Evolutionary conservation across 225 moss, liverwort and hornwort species (phyloP).

Genomic region (Polytrichum commune): DNA sequence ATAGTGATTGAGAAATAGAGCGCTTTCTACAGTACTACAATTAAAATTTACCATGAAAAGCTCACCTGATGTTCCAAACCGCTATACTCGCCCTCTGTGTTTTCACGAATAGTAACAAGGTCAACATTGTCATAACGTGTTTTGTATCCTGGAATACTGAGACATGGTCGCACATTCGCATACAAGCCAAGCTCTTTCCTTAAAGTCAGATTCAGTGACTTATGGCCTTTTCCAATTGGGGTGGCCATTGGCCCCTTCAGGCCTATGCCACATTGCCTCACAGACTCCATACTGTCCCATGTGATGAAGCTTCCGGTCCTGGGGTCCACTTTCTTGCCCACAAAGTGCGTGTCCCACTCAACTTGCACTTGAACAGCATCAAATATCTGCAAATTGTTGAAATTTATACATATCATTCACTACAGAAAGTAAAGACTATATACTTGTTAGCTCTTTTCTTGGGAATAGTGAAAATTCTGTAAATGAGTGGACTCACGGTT

Average conservation of each 20-base stretch:
- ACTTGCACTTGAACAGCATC: conserved; percentile 70
- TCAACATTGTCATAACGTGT: conserved; percentile 85
- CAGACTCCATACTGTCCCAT: conserved; percentile 92
- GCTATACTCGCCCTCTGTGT: conserved; percentile 91
- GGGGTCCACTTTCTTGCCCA: conserved; percentile 59
- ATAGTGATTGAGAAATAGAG: too few relatives aligned
- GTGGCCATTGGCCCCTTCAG: conserved; percentile 93
- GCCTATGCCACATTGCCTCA: conserved; percentile 75
- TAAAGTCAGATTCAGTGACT: conserved; percentile 75
- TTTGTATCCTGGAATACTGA: conserved; percentile 89
- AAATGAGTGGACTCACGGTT: too few relatives aligned
- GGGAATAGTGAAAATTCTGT: too few relatives aligned
- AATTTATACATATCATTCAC: too few relatives aligned
- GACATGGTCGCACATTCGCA: conserved; percentile 80
- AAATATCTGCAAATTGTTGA: conserved; percentile 52
- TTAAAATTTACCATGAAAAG: too few relatives aligned
- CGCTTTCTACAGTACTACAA: neutral
- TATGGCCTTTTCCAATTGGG: conserved; percentile 87
- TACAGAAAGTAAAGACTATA: too few relatives aligned
- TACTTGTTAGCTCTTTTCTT: too few relatives aligned
- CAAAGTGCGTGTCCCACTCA: conserved; percentile 71
- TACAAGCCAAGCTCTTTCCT: conserved; percentile 85
- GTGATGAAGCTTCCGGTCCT: conserved; percentile 87
- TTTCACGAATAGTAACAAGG: conserved; percentile 81
- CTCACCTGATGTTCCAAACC: conserved; percentile 86